Evolutionary conservation across 2,329 filamentous ascomycete genomes (phyloP), one percentile per base, ranked within the genome.

Genomic region (Cytospora mali): DNA sequence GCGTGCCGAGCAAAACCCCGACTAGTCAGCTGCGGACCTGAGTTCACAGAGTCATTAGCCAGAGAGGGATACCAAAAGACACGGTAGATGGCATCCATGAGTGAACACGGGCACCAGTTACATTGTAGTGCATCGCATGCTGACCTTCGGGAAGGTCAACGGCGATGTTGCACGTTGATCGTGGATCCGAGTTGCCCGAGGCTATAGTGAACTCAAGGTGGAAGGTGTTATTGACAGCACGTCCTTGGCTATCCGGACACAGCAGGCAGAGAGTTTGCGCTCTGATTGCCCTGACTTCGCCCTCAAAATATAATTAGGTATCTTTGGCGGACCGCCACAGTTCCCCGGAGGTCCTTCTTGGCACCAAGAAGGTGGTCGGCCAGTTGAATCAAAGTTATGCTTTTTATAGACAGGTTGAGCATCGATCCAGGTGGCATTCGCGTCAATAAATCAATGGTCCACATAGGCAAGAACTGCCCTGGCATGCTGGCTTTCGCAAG

Each of bases 401-500:
- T 42, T 42, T 18, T 55, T 25, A 23, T 29, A 55, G 35, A 28
- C 23, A 28, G 25, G 33, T 39, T 28, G n/a, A 25, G n/a, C 13
- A 18, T 10, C n/a, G 21, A 55, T 46, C 16, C 16, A n/a, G 9
- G 31, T 42, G 25, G 42, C 31, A 6, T 50, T 58, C 2, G 28
- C 27, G 55, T 49, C 50, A 27, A 28, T 31, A 7, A 21, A 60
- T 27, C n/a, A n/a, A 31, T 71, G 69, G 2, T 66, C 64, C 0
- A 23, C 46, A 55, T 69, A 71, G 25, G 54, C 62, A 46, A 72
- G 70, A 55, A 68, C 71, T 1, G 68, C 68, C 25, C 66, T 66
- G 21, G 51, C 62, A 9, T 52, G 48, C 4, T 54, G 25, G 1
- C 39, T 42, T 1, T 62, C 25, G 52, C 71, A 67, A 31, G 68